Evolutionary conservation across 2,329 filamentous ascomycete species (phyloP), one percentile per base, ranked within the genome.

Genomic region (Sporothrix schenckii): DNA sequence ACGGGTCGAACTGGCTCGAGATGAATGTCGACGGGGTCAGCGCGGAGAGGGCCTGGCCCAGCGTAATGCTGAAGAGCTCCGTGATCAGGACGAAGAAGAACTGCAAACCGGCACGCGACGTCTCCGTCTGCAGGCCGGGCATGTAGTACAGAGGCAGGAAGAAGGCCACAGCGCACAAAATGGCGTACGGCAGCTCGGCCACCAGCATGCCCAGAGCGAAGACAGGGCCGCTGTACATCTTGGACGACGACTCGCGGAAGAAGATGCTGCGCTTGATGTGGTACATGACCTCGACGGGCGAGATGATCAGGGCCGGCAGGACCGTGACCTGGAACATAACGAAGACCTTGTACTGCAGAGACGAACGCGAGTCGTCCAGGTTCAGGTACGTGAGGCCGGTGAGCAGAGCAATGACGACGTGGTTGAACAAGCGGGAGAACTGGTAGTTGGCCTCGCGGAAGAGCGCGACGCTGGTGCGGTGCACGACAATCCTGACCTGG

Each of bases 291-390:
- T 97, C 91, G 69, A 96, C 91, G 77, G 96, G 92, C 0, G 89
- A 88, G 70, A 97, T 88, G 78, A 97, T 92, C 41, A 96, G 84
- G 0, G 92, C 91, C 0, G 93, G 92, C 34, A 97, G 84, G 27
- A 97, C 91, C 0, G 92, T 93, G 67, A 93, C 88, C 78, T 96
- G 92, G 86, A 97, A 97, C 79, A 95, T 92, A 79, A 94, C 88
- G 80, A 97, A 97, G 73, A 97, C 87, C 72, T 90, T 89, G 82
- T 95, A 92, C 79, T 97, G 93, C 4, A 97, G 85, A 1, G 90
- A 92, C 0, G 89, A 82, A 11, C 91, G 87, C 2, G 91, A 93
- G 76, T 93, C 81, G 77, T 94, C 89, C 10, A 97, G 87, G 72
- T 92, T 87, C 63, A 96, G 83, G 79, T 91, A 97, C 47, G 90